Evolutionary conservation across 2,329 filamentous ascomycete species (phyloP).

Genomic region (Penicillium olsonii): DNA sequence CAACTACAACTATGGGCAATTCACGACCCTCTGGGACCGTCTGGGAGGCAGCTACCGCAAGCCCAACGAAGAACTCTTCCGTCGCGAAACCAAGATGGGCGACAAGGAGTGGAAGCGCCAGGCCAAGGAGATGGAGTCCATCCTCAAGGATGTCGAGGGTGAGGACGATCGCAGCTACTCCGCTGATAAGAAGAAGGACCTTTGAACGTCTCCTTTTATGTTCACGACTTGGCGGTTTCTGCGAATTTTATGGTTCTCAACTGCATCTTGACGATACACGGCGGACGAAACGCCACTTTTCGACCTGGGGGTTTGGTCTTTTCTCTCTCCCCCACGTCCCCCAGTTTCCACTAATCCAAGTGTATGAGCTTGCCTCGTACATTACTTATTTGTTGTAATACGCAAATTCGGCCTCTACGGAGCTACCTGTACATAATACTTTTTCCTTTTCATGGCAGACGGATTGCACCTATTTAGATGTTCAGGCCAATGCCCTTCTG

Average conservation of each 20-base stretch:
- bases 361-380: slow-evolving; percentile 19
- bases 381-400: slow-evolving; percentile 21
- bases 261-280: not conserved
- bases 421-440: slow-evolving; percentile 21
- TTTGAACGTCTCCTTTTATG: slow-evolving; percentile 27
- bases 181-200: slow-evolving; percentile 35
- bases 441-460: slow-evolving; percentile 1
- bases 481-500: not conserved
- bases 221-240: slow-evolving; percentile 2
- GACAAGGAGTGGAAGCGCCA: slow-evolving; percentile 78
- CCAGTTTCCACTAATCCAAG: slow-evolving; percentile 5
- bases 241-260: slow-evolving; percentile 3
- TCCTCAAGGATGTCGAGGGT: slow-evolving; percentile 73
- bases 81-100: slow-evolving; percentile 82
- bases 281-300: not conserved
- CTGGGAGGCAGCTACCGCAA: slow-evolving; percentile 82
- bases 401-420: slow-evolving; percentile 1
- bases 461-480: slow-evolving; percentile 17
- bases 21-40: slow-evolving; percentile 89
- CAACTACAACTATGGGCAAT: slow-evolving; percentile 94
- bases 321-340: not conserved
- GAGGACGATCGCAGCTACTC: slow-evolving; percentile 50
- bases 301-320: not conserved
- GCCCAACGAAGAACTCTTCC: slow-evolving; percentile 83
- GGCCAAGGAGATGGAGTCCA: slow-evolving; percentile 71